Conservation (phyloP, 371 early-diverging fungal genomes). For the Mucor piriformis region DNA sequence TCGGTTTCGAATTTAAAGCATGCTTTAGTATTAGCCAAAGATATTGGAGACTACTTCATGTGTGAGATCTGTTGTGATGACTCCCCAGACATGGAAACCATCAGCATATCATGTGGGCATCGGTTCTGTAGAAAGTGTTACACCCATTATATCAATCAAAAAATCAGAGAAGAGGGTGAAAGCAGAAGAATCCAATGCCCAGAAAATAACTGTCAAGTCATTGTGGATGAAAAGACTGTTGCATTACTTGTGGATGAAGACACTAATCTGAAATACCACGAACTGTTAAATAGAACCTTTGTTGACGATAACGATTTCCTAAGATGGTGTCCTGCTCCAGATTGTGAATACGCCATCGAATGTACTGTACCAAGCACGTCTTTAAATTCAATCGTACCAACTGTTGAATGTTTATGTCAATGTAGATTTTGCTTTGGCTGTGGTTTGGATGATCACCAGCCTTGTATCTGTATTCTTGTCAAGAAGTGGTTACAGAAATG, state of each 20-base stretch:
- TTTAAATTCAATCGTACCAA: conserved; percentile 79
- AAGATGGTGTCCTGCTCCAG: conserved; percentile 95
- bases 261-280: conserved; percentile 67
- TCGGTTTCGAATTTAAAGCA: conserved; percentile 15
- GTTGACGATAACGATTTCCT: conserved; percentile 84
- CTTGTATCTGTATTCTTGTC: conserved; percentile 86
- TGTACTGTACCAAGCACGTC: conserved; percentile 76
- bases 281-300: conserved; percentile 81
- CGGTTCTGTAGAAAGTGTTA: conserved; percentile 89
- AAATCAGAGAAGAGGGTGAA: conserved; percentile 89
- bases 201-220: conserved; percentile 73
- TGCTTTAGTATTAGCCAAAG: conserved; percentile 26
- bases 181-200: conserved; percentile 86
- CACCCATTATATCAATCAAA: conserved; percentile 77
- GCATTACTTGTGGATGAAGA: conserved; percentile 58
- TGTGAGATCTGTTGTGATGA: conserved; percentile 91
- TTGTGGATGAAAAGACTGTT: conserved; percentile 83
- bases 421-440: conserved; percentile 94
- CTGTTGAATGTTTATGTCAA: conserved; percentile 85
- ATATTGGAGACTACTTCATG: conserved; percentile 57
- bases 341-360: conserved; percentile 93
- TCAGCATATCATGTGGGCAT: conserved; percentile 84
- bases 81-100: conserved; percentile 57
- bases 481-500: conserved; percentile 94
- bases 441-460: conserved; percentile 87